Conservation (phyloP, 768 basidiomycete genomes). For the Rubroboletus pulcherrimus region DNA sequence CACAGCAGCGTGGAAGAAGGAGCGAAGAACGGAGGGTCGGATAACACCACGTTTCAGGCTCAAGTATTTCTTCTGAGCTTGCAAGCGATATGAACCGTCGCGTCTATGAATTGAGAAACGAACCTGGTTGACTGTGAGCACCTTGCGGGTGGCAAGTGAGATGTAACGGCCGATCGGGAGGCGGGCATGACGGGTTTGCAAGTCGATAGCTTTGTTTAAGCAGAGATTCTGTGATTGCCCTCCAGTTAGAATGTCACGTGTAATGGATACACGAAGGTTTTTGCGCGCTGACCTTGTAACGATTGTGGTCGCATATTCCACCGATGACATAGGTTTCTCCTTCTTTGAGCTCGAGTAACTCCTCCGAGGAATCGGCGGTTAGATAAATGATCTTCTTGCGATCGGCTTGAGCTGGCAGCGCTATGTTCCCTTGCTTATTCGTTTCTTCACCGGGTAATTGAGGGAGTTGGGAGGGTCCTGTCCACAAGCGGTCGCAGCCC, state of each 20-base stretch:
- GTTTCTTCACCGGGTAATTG: constrained; percentile 1
- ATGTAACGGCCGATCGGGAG: constrained; percentile 95
- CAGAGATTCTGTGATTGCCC: constrained; percentile 68
- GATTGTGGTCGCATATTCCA: constrained; percentile 93
- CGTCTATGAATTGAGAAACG: constrained; percentile 6
- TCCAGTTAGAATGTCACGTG: constrained; percentile 12
- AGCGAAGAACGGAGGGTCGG: not conserved
- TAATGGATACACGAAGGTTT: not conserved
- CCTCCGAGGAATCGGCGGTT: constrained; percentile 89
- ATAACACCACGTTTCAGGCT: not conserved
- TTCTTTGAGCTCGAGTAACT: constrained; percentile 76
- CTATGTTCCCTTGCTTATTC: not conserved
- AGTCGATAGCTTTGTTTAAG: constrained; percentile 73
- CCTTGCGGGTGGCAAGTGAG: constrained; percentile 84
- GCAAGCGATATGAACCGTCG: not conserved
- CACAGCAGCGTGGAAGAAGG: not conserved
- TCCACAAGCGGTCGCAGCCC: constrained; percentile 70
- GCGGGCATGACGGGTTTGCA: constrained; percentile 78
- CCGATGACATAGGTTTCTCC: constrained; percentile 93
- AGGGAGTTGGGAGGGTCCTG: constrained; percentile 9
- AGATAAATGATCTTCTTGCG: constrained; percentile 77
- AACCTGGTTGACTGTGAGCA: constrained; percentile 94
- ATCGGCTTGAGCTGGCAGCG: constrained; percentile 14
- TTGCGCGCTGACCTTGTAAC: constrained; percentile 68
- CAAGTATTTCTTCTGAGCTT: not conserved